Evolutionary conservation across 2,329 filamentous ascomycete genomes (phyloP).

Genomic region (Diaporthe ampelina): DNA sequence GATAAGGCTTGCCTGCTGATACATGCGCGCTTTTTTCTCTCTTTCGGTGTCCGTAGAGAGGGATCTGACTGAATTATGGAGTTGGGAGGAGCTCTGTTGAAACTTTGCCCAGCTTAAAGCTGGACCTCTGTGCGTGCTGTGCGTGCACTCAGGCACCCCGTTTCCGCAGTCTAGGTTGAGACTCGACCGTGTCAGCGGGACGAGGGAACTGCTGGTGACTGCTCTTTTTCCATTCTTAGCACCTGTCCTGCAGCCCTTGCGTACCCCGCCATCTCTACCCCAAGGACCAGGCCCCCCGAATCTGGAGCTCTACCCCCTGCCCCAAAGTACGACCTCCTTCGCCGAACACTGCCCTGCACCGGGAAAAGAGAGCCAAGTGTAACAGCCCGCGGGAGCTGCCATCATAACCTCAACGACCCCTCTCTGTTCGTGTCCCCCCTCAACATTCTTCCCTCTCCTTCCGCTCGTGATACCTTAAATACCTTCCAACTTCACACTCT

Average conservation of each 20-base stretch:
- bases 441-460: not conserved
- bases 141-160: not conserved
- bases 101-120: constrained; percentile 13
- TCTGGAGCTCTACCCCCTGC: constrained; percentile 24
- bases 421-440: constrained; percentile 9
- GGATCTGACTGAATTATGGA: constrained; percentile 8
- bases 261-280: constrained; percentile 30
- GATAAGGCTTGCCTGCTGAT: constrained; percentile 7
- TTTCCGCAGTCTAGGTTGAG: constrained; percentile 6
- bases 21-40: constrained; percentile 20
- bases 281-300: constrained; percentile 1
- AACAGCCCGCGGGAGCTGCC: constrained; percentile 34
- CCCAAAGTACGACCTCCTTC: constrained; percentile 19
- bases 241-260: constrained; percentile 29
- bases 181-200: constrained; percentile 27
- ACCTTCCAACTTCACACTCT: not conserved
- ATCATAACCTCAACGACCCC: constrained; percentile 32
- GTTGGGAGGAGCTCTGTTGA: constrained; percentile 22
- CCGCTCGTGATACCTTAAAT: constrained; percentile 1
- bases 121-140: not conserved
- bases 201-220: not conserved
- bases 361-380: constrained; percentile 35
- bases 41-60: constrained; percentile 4
- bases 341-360: constrained; percentile 24
- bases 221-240: constrained; percentile 29